Conservation (phyloP, 1,284 basidiomycete species). For the Meira miltonrushii region DNA sequence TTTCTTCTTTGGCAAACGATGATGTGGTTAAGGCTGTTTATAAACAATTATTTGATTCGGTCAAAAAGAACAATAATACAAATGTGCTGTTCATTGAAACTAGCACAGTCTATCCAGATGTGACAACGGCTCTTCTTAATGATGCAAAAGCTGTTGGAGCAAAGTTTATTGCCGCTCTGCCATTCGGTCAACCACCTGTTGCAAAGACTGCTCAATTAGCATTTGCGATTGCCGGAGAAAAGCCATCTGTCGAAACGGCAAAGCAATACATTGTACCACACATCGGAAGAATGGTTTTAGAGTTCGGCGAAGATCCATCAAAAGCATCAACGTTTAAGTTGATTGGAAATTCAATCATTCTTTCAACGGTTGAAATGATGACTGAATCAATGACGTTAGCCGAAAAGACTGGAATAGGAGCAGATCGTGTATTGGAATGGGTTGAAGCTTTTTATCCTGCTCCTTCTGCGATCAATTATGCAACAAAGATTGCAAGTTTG, state of each 20-base stretch:
- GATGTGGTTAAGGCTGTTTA: conserved; percentile 68
- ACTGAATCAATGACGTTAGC: conserved; percentile 76
- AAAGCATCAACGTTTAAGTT: conserved; percentile 70
- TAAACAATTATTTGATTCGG: conserved; percentile 58
- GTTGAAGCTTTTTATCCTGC: conserved; percentile 36
- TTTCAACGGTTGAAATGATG: conserved; percentile 64
- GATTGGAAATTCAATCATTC: conserved; percentile 54
- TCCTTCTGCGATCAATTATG: conserved; percentile 36
- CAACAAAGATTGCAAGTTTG: conserved; percentile 23
- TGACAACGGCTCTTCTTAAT: conserved; percentile 12
- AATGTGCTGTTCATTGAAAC: conserved; percentile 31
- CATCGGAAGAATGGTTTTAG: conserved; percentile 56
- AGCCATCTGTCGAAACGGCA: conserved; percentile 57
- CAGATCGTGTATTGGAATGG: conserved; percentile 57
- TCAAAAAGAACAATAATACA: conserved; percentile 48
- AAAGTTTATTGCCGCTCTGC: conserved; percentile 59
- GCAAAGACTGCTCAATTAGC: conserved; percentile 69
- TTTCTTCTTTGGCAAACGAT: conserved; percentile 72
- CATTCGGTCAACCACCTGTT: conserved; percentile 61
- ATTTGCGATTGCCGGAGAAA: conserved; percentile 74
- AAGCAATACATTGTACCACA: conserved; percentile 75
- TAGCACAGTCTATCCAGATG: conserved; percentile 32
- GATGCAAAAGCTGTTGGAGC: not conserved
- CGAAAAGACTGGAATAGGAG: conserved; percentile 74
- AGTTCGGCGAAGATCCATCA: conserved; percentile 65